Conservation (phyloP, 1,284 basidiomycete genomes). For the Gymnopus androsaceus region DNA sequence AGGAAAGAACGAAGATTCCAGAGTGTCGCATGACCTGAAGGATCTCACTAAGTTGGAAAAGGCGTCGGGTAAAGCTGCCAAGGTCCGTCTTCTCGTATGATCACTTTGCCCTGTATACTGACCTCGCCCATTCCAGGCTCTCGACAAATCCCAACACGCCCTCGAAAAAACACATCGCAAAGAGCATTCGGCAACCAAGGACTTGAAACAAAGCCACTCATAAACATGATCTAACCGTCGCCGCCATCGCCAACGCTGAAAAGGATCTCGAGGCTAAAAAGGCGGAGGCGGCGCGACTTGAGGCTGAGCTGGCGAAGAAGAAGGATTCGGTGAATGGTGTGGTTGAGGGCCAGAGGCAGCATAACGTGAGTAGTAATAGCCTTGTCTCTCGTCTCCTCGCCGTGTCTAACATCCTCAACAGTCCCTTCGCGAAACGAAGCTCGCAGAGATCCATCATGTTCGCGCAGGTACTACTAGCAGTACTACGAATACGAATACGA, state of each 20-base stretch:
- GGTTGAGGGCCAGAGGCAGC: background rate
- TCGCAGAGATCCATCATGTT: slow-evolving; percentile 1
- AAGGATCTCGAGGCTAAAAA: slow-evolving; percentile 42
- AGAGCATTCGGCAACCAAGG: slow-evolving; percentile 46
- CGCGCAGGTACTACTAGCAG: slow-evolving; percentile 3
- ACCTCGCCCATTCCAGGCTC: slow-evolving; percentile 33
- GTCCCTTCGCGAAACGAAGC: background rate
- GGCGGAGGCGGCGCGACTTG: background rate
- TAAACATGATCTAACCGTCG: slow-evolving; percentile 48
- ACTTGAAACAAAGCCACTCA: slow-evolving; percentile 51
- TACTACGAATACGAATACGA: too few species aligned
- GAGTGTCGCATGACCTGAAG: slow-evolving; percentile 45
- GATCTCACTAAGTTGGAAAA: slow-evolving; percentile 51
- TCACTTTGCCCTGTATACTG: slow-evolving; percentile 5
- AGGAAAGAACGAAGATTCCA: slow-evolving; percentile 47
- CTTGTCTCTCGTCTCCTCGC: background rate
- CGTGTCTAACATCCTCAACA: background rate
- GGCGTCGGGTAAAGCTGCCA: slow-evolving; percentile 46
- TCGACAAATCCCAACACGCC: slow-evolving; percentile 43
- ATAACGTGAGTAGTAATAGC: background rate
- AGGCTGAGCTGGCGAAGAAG: background rate
- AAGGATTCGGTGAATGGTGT: background rate
- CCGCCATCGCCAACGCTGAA: slow-evolving; percentile 44
- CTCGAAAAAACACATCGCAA: slow-evolving; percentile 49
- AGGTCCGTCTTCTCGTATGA: slow-evolving; percentile 34